These are phyloP conservation scores for Solanum peruvianum DNA, from an alignment of 257 asterid genomes.

Conservation along the genomic window DNA sequence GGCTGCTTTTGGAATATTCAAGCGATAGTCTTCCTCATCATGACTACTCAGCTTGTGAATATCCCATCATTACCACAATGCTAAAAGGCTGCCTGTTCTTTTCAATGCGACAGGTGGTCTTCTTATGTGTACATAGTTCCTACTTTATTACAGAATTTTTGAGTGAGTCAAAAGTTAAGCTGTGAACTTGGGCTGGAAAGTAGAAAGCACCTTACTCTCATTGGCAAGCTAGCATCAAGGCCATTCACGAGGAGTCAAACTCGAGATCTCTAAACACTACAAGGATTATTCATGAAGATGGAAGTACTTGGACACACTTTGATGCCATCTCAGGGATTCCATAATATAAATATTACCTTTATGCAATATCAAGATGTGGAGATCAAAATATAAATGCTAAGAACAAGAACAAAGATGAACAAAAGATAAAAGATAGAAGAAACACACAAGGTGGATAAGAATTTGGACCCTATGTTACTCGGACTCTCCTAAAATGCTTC, in stretches of 20 bases:
- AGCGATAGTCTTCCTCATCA: not conserved
- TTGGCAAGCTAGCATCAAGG: not conserved
- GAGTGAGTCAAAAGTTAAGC: not conserved
- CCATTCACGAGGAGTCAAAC: not conserved
- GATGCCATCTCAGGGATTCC: not conserved
- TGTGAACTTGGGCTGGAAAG: not conserved
- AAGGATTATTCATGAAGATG: not conserved
- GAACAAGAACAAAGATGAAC: not conserved
- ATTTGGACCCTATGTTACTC: not conserved
- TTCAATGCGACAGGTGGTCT: not conserved
- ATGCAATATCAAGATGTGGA: not conserved
- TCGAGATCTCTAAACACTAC: not conserved
- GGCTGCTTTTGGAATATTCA: not conserved
- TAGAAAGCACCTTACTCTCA: not conserved
- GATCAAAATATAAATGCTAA: not conserved
- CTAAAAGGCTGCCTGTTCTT: not conserved
- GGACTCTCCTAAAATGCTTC: not conserved
- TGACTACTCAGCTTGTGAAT: not conserved
- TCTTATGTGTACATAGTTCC: not conserved
- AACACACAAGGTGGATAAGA: not conserved
- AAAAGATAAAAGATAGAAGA: not conserved
- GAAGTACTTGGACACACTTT: not conserved
- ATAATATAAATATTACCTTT: not conserved
- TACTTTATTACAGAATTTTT: not conserved
- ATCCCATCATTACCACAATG: not conserved